phyloP scores from a whole-genome alignment of 495 filamentous ascomycete genomes.

The Penicillium egyptiacum region DNA sequence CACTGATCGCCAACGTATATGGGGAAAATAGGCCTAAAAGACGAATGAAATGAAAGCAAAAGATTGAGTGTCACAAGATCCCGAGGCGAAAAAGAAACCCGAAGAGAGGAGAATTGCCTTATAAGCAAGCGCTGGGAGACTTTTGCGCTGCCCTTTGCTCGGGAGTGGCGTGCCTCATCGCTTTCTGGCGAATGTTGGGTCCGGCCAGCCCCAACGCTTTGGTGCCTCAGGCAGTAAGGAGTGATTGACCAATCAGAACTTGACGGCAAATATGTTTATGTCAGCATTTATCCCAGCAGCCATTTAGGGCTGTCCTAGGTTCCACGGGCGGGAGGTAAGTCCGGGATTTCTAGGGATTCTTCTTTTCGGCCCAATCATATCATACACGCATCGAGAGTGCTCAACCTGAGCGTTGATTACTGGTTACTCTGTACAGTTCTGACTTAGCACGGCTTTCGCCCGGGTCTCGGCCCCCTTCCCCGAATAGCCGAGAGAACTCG shows the following conservation, averaged over 20 bases:
- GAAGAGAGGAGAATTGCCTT: constrained; percentile 8
- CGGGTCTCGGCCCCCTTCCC: not conserved
- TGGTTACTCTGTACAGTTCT: not conserved
- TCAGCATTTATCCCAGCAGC: not conserved
- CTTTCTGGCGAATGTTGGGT: constrained; percentile 37
- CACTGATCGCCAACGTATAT: constrained; percentile 29
- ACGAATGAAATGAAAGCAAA: constrained; percentile 17
- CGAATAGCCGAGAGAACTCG: not conserved
- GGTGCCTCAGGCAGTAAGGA: constrained; percentile 17
- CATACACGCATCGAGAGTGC: not conserved
- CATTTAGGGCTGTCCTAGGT: no score
- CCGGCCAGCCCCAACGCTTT: constrained; percentile 31
- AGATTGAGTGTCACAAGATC: constrained; percentile 33
- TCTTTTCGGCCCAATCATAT: not conserved
- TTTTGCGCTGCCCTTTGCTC: constrained; percentile 1
- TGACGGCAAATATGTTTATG: constrained; percentile 3
- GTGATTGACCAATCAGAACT: not conserved
- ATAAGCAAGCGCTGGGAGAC: constrained; percentile 2
- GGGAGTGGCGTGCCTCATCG: constrained; percentile 23
- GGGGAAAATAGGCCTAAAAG: constrained; percentile 24
- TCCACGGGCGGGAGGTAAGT: not conserved
- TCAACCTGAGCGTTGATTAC: not conserved
- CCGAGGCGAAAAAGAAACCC: constrained; percentile 27
- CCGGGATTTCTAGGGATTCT: constrained; percentile 5
- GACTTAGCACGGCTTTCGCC: no score